Conservation (phyloP, 1,139 yeast species). For the Yamadazyma spencermartinsiae region DNA sequence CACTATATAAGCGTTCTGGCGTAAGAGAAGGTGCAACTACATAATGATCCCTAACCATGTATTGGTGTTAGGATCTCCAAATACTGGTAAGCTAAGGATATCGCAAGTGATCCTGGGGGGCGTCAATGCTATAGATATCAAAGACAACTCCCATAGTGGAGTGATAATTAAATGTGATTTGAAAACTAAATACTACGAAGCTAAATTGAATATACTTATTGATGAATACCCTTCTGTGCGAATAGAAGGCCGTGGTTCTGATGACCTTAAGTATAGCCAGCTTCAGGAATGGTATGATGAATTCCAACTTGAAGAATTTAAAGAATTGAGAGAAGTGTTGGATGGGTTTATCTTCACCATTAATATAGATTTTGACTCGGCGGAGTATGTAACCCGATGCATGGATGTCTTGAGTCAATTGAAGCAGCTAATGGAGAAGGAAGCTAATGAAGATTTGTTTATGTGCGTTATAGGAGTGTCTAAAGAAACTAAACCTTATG, state of each 20-base stretch:
- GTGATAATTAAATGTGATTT: slow-evolving; percentile 29
- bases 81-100: slow-evolving; percentile 36
- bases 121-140: slow-evolving; percentile 10
- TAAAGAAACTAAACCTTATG: slow-evolving; percentile 6
- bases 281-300: slow-evolving; percentile 33
- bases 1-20: slow-evolving; percentile 3
- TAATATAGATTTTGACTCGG: slow-evolving; percentile 20
- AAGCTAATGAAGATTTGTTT: slow-evolving; percentile 22
- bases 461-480: slow-evolving; percentile 26
- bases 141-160: slow-evolving; percentile 36
- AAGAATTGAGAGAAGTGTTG: slow-evolving; percentile 39
- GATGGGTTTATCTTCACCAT: slow-evolving; percentile 42
- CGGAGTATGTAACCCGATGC: slow-evolving; percentile 17
- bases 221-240: slow-evolving; percentile 38
- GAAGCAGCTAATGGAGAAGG: slow-evolving; percentile 16
- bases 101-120: slow-evolving; percentile 22
- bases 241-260: slow-evolving; percentile 14
- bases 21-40: no score
- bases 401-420: slow-evolving; percentile 19
- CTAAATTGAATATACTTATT: slow-evolving; percentile 32
- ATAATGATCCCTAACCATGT: slow-evolving; percentile 35
- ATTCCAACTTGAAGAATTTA: slow-evolving; percentile 28
- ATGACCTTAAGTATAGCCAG: slow-evolving; percentile 17
- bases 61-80: slow-evolving; percentile 40
- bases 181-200: slow-evolving; percentile 34